These are phyloP conservation scores for Talaromyces stipitatus DNA, from an alignment of 495 filamentous ascomycete species.

Conservation along the genomic window DNA sequence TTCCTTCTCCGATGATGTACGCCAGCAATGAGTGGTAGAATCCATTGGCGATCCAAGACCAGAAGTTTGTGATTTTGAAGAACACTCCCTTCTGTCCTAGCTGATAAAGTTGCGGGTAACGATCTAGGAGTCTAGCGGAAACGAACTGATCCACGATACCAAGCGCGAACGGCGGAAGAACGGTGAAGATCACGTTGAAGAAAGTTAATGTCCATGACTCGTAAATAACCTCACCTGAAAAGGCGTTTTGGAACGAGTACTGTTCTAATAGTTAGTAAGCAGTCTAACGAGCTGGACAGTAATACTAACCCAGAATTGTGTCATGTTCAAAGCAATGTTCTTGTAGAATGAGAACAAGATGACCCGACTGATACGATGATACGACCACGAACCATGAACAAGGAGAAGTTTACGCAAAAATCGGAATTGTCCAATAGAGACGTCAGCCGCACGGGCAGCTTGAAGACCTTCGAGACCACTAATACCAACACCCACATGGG, in stretches of 20 bases:
- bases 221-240: slow-evolving; percentile 97
- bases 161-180: slow-evolving; percentile 87
- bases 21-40: slow-evolving; percentile 94
- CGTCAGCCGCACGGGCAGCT: slow-evolving; percentile 91
- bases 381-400: slow-evolving; percentile 96
- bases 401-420: slow-evolving; percentile 91
- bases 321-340: slow-evolving; percentile 97
- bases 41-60: slow-evolving; percentile 84
- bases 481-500: slow-evolving; percentile 97
- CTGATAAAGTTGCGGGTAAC: slow-evolving; percentile 94
- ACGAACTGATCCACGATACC: slow-evolving; percentile 98
- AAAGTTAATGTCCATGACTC: slow-evolving; percentile 98
- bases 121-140: slow-evolving; percentile 88
- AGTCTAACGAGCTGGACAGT: not conserved
- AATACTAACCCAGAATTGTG: slow-evolving; percentile 89
- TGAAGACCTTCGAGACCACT: slow-evolving; percentile 98
- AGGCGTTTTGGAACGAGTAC: slow-evolving; percentile 98
- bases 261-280: slow-evolving; percentile 34
- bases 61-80: slow-evolving; percentile 87
- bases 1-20: slow-evolving; percentile 74
- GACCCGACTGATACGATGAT: slow-evolving; percentile 91
- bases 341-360: slow-evolving; percentile 99
- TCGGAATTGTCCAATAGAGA: slow-evolving; percentile 93
- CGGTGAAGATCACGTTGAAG: slow-evolving; percentile 98
- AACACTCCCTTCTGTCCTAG: slow-evolving; percentile 87